Base-by-base conservation (phyloP, 306 rosid genomes). In the Ammopiptanthus mongolicus region DNA sequence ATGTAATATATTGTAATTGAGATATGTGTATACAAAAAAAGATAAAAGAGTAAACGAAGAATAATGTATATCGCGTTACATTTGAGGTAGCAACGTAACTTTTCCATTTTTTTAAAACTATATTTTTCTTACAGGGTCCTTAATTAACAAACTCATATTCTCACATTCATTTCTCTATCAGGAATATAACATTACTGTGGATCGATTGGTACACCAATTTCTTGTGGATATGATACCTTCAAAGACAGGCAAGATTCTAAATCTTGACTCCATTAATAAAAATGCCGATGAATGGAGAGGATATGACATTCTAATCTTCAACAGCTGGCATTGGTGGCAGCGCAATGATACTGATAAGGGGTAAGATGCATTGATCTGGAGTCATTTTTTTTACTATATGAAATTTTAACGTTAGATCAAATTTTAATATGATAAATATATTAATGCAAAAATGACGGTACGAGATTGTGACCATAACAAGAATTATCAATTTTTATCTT, bases 321-420 rank as follows among this genome's bases (percentile, higher is more conserved):
- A 87, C 37, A 71, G 86, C 7, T 79, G 86, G 88, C 86, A 87
- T 28, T 87, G 90, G 90, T 84, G 88, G 47, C 70, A 71, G 76
- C 79, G 80, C n/a, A 57, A 25, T 41, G 47, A 41, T 41, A 41
- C 47, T 41, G 2, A 3, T 9, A 41, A 41, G 13, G 14, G 10
- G 47, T 81, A 25, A 65, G 84, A 42, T 33, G 13, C 11, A 10
- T 48, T 48, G 28, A 33, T n/a, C n/a, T n/a, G n/a, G n/a, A n/a
- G n/a, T n/a, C n/a, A n/a, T n/a, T n/a, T n/a, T n/a, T n/a, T n/a
- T n/a, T n/a, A n/a, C n/a, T n/a, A n/a, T n/a, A n/a, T n/a, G n/a
- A n/a, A n/a, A n/a, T n/a, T n/a, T n/a, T n/a, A n/a, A n/a, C n/a
- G n/a, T n/a, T n/a, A n/a, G n/a, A n/a, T n/a, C n/a, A n/a, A n/a